These are phyloP conservation scores for Umbilicus rupestris DNA, from an alignment of 164 flowering plant species.

Conservation along the genomic window DNA sequence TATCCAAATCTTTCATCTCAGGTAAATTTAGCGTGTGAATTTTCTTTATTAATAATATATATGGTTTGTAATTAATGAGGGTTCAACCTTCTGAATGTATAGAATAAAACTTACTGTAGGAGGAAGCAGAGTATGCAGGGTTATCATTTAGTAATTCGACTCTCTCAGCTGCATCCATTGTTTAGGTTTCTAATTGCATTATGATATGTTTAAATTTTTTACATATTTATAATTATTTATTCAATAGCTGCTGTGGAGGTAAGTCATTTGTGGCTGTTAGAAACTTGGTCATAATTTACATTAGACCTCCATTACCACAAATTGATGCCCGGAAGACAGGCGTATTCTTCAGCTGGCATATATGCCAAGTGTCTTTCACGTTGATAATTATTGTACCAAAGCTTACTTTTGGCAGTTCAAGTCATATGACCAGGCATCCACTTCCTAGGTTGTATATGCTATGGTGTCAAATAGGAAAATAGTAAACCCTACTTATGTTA, in stretches of 20 bases:
- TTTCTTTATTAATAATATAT: neutral
- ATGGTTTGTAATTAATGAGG: neutral
- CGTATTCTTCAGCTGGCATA: too few relatives aligned
- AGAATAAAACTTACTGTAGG: neutral
- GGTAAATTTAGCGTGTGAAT: slow-evolving; percentile 33
- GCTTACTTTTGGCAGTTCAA: neutral
- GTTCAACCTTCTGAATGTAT: too few relatives aligned
- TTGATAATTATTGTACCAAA: neutral
- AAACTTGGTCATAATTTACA: too few relatives aligned
- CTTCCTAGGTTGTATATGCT: too few relatives aligned
- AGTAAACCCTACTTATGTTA: too few relatives aligned
- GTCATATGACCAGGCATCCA: neutral
- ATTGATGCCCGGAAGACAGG: too few relatives aligned
- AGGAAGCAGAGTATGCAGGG: neutral
- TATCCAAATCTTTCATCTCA: slow-evolving; percentile 48
- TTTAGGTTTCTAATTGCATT: neutral
- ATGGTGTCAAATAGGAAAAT: too few relatives aligned
- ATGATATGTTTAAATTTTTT: neutral
- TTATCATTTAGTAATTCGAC: neutral
- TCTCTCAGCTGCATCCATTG: neutral
- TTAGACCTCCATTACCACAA: too few relatives aligned
- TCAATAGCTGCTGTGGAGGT: too few relatives aligned
- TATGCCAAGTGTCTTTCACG: neutral
- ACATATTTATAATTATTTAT: too few relatives aligned
- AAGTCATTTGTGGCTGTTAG: too few relatives aligned